phyloP scores from a whole-genome alignment of 352 stramenopile genomes.

The Globisporangium carolinianum region DNA sequence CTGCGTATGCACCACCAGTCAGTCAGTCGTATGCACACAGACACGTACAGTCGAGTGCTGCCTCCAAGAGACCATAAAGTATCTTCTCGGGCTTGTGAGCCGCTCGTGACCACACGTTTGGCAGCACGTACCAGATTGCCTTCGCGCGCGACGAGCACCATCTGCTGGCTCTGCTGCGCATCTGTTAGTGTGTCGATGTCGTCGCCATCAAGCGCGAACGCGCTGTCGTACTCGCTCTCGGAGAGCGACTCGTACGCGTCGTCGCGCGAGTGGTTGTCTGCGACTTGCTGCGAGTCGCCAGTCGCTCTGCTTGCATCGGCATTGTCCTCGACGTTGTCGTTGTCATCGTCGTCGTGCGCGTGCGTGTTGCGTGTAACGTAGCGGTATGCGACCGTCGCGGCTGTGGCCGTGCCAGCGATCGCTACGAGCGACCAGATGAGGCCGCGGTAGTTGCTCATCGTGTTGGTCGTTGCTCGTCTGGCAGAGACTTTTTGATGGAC shows the following conservation, averaged over 20 bases:
- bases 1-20: slow-evolving; percentile 14
- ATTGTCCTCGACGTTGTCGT: not conserved
- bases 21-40: not conserved
- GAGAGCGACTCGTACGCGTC: slow-evolving; percentile 33
- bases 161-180: slow-evolving; percentile 25
- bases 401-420: slow-evolving; percentile 59
- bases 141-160: slow-evolving; percentile 31
- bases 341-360: slow-evolving; percentile 12
- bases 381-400: slow-evolving; percentile 49
- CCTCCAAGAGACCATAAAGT: no score
- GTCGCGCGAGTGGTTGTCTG: not conserved
- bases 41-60: not conserved
- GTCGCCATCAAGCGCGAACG: slow-evolving; percentile 13
- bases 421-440: slow-evolving; percentile 60
- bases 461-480: not conserved
- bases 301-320: slow-evolving; percentile 8
- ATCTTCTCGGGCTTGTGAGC: no score
- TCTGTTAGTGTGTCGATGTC: slow-evolving; percentile 13
- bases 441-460: slow-evolving; percentile 38
- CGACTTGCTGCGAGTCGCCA: not conserved
- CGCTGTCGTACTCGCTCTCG: slow-evolving; percentile 32
- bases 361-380: slow-evolving; percentile 43
- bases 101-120: not conserved
- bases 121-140: slow-evolving; percentile 37
- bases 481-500: not conserved